Evolutionary conservation across 2,329 filamentous ascomycete genomes (phyloP), one percentile per base, ranked within the genome.

Genomic region (Phialophora chinensis): DNA sequence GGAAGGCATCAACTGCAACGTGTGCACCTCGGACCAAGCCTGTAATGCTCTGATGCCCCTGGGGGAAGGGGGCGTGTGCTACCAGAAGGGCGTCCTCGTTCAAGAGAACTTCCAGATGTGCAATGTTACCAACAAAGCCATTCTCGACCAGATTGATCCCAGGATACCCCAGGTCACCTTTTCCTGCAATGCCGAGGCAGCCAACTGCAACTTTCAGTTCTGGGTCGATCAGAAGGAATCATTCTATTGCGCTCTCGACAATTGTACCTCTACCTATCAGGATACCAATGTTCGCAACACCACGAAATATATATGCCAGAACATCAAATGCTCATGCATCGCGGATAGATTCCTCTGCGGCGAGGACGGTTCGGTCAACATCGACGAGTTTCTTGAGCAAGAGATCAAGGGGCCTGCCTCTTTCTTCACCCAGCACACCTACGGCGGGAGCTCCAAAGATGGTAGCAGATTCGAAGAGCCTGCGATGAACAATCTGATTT

Each of bases 71-170:
- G 95, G 93, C 35, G 89, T 97, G 11, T 99, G 95, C 81, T 98
- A 97, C 77, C 90, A 91, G 75, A 90, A 94, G 72, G 94, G 94
- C 54, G 88, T 96, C 72, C 90, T 96, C 11, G 90, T 98, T 69
- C 93, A 95, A 73, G 88, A 96, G 79, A 99, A 98, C 82, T 94
- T 93, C 80, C 96, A 99, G 80, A 95, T 97, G 82, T 99, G 95
- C 80, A 92, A 96, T 78, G 95, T 99, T 71, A 98, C 93, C 63
- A 99, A 99, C 81, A 87, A 88, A 78, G 95, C 96, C 82, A 99
- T 99, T 75, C 84, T 94, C 63, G 88, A 93, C 69, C 88, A 94
- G 75, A 85, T 99, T 57, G 91, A 93, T 73, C 89, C 90, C 53
- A 87, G 93, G 79, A 90, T 91, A 66, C 93, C 95, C 0, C 91